These are phyloP conservation scores for Austroboletus niveus DNA, from an alignment of 1,284 basidiomycete genomes.

Conservation along the genomic window DNA sequence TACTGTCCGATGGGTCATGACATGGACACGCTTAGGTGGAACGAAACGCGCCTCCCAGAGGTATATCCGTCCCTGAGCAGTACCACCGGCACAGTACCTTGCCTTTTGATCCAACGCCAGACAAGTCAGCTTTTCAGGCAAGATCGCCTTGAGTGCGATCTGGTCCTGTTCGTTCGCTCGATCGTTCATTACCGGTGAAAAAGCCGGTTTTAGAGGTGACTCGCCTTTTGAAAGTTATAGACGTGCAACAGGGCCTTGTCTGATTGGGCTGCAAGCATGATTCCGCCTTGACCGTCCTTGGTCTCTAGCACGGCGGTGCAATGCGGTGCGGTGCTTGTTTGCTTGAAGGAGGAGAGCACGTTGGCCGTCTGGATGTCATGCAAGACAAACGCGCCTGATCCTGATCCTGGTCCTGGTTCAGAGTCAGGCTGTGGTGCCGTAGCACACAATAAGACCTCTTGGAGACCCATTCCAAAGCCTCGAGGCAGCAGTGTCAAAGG, in stretches of 20 bases:
- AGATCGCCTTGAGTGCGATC: slow-evolving; percentile 79
- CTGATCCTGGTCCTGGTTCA: slow-evolving; percentile 22
- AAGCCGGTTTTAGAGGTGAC: slow-evolving; percentile 6
- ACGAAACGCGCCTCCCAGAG: slow-evolving; percentile 77
- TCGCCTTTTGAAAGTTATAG: slow-evolving; percentile 81
- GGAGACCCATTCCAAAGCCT: slow-evolving; percentile 49
- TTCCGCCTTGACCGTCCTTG: slow-evolving; percentile 65
- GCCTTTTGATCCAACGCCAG: slow-evolving; percentile 75
- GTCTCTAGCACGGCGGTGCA: slow-evolving; percentile 65
- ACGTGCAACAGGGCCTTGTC: slow-evolving; percentile 81
- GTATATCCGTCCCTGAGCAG: slow-evolving; percentile 85
- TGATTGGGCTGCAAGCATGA: slow-evolving; percentile 72
- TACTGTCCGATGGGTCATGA: slow-evolving; percentile 37
- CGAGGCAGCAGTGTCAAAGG: neutral
- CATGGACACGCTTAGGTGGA: neutral
- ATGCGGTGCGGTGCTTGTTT: slow-evolving; percentile 56
- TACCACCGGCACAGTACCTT: slow-evolving; percentile 83
- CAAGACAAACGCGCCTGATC: slow-evolving; percentile 58
- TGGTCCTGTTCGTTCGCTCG: slow-evolving; percentile 64
- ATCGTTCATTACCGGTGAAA: slow-evolving; percentile 1
- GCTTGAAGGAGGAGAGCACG: slow-evolving; percentile 73
- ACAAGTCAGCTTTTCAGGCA: slow-evolving; percentile 86
- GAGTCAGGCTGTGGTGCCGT: slow-evolving; percentile 43
- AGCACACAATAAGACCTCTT: slow-evolving; percentile 66
- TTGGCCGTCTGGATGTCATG: slow-evolving; percentile 74